phyloP scores from a whole-genome alignment of 768 basidiomycete genomes.

The Inosperma sp. region DNA sequence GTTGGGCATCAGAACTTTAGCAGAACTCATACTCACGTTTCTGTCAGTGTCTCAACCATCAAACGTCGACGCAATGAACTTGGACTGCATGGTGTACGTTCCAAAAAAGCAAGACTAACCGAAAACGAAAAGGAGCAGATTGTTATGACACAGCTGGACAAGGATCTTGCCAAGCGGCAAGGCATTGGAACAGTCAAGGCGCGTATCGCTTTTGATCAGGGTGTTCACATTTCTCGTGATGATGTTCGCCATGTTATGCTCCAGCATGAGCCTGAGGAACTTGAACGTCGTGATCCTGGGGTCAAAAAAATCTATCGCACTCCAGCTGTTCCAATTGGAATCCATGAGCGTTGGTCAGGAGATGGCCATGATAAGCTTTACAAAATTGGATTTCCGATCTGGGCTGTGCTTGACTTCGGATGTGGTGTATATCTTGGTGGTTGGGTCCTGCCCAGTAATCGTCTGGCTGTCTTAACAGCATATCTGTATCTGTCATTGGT shows the following conservation, averaged over 20 bases:
- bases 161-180: constrained; percentile 16
- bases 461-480: constrained; percentile 23
- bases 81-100: background rate
- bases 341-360: constrained; percentile 33
- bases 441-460: constrained; percentile 38
- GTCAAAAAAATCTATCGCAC: constrained; percentile 26
- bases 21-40: background rate
- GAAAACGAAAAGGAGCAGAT: background rate
- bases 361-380: constrained; percentile 41
- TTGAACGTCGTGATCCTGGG: constrained; percentile 25
- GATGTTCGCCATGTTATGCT: constrained; percentile 27
- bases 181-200: constrained; percentile 19
- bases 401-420: constrained; percentile 31
- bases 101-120: background rate
- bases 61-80: background rate
- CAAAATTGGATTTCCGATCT: constrained; percentile 38
- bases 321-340: constrained; percentile 27
- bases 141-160: constrained; percentile 13
- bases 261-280: constrained; percentile 24
- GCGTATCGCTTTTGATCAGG: constrained; percentile 17
- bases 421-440: constrained; percentile 29
- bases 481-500: constrained; percentile 32
- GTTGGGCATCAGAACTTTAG: background rate
- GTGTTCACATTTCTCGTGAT: constrained; percentile 15
- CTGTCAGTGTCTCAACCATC: background rate